phyloP scores from a whole-genome alignment of 768 basidiomycete species.

The Vishniacozyma victoriae region DNA sequence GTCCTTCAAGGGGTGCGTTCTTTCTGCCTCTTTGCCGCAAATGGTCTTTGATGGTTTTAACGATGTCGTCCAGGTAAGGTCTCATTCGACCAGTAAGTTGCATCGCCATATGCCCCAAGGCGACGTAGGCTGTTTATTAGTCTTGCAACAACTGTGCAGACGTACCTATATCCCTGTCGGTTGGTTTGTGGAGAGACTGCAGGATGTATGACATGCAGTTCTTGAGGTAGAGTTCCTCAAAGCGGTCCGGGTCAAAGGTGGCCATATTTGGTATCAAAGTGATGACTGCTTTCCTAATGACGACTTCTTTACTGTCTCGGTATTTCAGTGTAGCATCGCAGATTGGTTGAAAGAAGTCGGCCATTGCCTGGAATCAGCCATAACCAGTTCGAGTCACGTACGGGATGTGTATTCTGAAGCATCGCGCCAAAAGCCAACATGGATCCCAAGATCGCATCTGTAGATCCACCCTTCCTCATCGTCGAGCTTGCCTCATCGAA shows the following conservation, averaged over 20 bases:
- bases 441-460: slow-evolving; percentile 88
- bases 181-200: slow-evolving; percentile 77
- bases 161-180: slow-evolving; percentile 79
- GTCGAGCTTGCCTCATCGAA: slow-evolving; percentile 72
- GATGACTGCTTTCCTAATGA: slow-evolving; percentile 90
- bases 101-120: slow-evolving; percentile 89
- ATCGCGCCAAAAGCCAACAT: slow-evolving; percentile 86
- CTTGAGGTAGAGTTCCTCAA: slow-evolving; percentile 83
- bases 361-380: slow-evolving; percentile 44
- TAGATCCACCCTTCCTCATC: slow-evolving; percentile 69
- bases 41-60: slow-evolving; percentile 82
- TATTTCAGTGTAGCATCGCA: slow-evolving; percentile 86
- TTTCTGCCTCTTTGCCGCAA: slow-evolving; percentile 74
- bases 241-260: slow-evolving; percentile 86
- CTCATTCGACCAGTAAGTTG: slow-evolving; percentile 93
- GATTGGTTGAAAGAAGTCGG: slow-evolving; percentile 63
- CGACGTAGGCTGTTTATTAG: slow-evolving; percentile 68
- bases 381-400: slow-evolving; percentile 47
- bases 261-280: slow-evolving; percentile 91
- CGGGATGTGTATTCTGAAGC: slow-evolving; percentile 88
- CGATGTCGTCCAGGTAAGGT: slow-evolving; percentile 84
- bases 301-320: slow-evolving; percentile 74
- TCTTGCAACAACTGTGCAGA: not conserved
- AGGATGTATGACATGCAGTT: slow-evolving; percentile 89
- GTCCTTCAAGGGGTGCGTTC: slow-evolving; percentile 86